Evolutionary conservation across 768 basidiomycete species (phyloP).

Genomic region (Dendrothele bispora): DNA sequence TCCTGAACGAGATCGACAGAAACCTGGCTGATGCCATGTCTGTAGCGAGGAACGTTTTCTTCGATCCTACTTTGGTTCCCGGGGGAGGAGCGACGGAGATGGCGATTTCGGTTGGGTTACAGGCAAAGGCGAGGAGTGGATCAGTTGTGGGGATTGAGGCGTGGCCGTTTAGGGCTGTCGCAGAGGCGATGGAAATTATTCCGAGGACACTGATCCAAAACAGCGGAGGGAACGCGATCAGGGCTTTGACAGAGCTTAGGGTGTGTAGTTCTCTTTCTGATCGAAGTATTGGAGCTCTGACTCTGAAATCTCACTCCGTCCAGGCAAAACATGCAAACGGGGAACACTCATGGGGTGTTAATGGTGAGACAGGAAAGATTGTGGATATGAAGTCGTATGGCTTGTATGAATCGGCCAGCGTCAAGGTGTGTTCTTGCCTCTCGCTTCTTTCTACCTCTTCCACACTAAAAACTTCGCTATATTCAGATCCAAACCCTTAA

Average conservation of each 20-base stretch:
- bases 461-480: neutral
- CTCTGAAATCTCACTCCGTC: conserved; percentile 5
- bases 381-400: conserved; percentile 96
- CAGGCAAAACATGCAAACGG: conserved; percentile 96
- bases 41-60: conserved; percentile 95
- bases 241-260: conserved; percentile 90
- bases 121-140: conserved; percentile 73
- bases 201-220: conserved; percentile 95
- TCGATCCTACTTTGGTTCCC: conserved; percentile 91
- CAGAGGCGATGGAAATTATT: conserved; percentile 97
- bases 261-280: conserved; percentile 41
- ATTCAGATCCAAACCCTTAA: conserved; percentile 88
- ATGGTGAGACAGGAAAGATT: conserved; percentile 94
- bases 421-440: conserved; percentile 59
- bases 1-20: conserved; percentile 96
- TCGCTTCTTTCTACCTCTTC: neutral
- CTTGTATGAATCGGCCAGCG: conserved; percentile 92
- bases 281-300: neutral
- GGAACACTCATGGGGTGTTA: conserved; percentile 89
- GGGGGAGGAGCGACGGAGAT: conserved; percentile 98
- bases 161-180: conserved; percentile 89
- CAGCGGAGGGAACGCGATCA: conserved; percentile 91
- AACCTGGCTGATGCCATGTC: conserved; percentile 98
- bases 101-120: conserved; percentile 90
- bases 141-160: conserved; percentile 85